phyloP scores from a whole-genome alignment of 441 rosid genomes.

The Populus hybrid region DNA sequence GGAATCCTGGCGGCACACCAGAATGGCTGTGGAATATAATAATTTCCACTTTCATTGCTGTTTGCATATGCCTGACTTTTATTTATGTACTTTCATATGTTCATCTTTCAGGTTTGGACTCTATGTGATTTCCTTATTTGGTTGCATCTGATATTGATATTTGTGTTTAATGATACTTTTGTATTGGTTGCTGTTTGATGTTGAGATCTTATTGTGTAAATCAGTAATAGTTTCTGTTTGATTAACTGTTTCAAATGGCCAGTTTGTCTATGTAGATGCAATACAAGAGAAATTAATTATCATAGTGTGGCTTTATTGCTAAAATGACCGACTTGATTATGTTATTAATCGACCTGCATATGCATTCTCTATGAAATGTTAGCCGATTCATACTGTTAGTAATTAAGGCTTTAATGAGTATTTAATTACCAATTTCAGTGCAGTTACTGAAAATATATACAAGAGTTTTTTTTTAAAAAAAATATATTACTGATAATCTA shows the following conservation, averaged over 20 bases:
- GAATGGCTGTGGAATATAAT: conserved; percentile 76
- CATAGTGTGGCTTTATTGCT: neutral
- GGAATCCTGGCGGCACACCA: conserved; percentile 83
- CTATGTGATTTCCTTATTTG: conserved; percentile 19
- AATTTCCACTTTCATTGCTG: conserved; percentile 57
- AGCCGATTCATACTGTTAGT: neutral
- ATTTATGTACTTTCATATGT: conserved; percentile 81
- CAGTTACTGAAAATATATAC: neutral
- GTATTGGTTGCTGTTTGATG: conserved; percentile 7
- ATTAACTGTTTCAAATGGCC: neutral
- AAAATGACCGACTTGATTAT: neutral
- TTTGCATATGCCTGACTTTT: conserved; percentile 61
- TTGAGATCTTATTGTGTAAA: neutral
- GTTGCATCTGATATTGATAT: conserved; percentile 13
- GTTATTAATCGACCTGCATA: neutral
- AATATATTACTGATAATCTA: neutral
- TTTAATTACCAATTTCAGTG: conserved; percentile 3
- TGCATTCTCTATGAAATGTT: neutral
- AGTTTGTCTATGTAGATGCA: neutral
- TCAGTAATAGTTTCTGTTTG: neutral
- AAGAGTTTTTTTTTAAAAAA: neutral
- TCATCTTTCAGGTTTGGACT: conserved; percentile 75
- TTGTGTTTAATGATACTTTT: conserved; percentile 1
- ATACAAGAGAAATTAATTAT: neutral
- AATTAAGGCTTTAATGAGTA: conserved; percentile 1